Evolutionary conservation across 345 rosid genomes (phyloP).

Genomic region (Ceriops zippeliana): DNA sequence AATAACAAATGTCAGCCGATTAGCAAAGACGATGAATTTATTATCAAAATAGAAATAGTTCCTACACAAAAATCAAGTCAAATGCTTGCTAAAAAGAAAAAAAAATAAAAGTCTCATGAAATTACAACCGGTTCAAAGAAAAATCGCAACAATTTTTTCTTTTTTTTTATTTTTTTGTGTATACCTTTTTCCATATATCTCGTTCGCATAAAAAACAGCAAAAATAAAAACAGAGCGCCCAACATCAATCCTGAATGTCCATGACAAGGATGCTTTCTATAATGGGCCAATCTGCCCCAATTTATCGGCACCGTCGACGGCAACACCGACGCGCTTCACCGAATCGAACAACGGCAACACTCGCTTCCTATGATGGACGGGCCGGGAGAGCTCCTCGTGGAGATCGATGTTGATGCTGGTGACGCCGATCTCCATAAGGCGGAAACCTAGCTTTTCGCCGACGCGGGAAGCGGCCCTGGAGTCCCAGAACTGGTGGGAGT

Average conservation of each 20-base stretch:
- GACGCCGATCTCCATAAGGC: constrained; percentile 63
- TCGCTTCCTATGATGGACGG: constrained; percentile 55
- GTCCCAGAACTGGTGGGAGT: constrained; percentile 54
- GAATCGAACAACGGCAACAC: constrained; percentile 71
- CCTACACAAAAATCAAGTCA: too few relatives aligned
- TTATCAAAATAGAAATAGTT: too few relatives aligned
- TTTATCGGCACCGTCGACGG: constrained; percentile 60
- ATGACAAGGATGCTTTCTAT: neutral
- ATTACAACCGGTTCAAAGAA: too few relatives aligned
- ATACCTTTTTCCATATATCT: neutral
- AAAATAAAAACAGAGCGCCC: neutral
- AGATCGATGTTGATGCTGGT: constrained; percentile 47
- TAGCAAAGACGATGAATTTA: too few relatives aligned
- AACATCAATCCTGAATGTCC: neutral
- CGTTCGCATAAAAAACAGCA: neutral
- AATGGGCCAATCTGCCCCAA: constrained; percentile 35
- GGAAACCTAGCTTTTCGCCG: constrained; percentile 79
- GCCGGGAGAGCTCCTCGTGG: constrained; percentile 66
- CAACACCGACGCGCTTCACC: constrained; percentile 68
- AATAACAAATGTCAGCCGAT: too few relatives aligned
- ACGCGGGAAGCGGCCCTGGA: constrained; percentile 67
- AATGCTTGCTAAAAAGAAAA: too few relatives aligned
- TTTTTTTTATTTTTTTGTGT: too few relatives aligned
- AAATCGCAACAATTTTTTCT: too few relatives aligned
- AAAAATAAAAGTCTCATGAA: too few relatives aligned